Evolutionary conservation across 805 yeast species (phyloP).

Genomic region (Starmerella vitae): DNA sequence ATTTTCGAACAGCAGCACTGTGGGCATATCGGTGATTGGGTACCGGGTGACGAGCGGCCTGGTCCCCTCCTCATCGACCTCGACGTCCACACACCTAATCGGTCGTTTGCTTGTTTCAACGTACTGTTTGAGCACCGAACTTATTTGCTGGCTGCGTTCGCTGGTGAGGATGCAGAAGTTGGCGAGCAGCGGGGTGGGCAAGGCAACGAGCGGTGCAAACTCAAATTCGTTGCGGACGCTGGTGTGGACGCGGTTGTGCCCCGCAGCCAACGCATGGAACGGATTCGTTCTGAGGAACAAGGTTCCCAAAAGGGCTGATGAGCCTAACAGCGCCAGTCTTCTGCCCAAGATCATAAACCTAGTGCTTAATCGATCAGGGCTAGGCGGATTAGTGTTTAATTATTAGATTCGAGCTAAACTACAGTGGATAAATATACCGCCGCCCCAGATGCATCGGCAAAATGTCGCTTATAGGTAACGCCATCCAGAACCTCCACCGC

Average conservation of each 20-base stretch:
- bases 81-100: constrained; percentile 56
- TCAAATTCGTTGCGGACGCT: constrained; percentile 47
- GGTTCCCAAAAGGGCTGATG: constrained; percentile 12
- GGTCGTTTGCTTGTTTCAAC: constrained; percentile 36
- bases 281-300: constrained; percentile 9
- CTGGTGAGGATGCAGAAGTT: constrained; percentile 63
- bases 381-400: too few species aligned
- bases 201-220: constrained; percentile 37
- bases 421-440: too few species aligned
- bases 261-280: constrained; percentile 12
- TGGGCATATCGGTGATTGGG: constrained; percentile 45
- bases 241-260: constrained; percentile 34
- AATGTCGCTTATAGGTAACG: neutral
- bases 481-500: neutral
- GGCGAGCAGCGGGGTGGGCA: constrained; percentile 49
- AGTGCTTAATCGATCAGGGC: too few species aligned
- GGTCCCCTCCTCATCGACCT: constrained; percentile 53
- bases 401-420: too few species aligned
- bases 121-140: constrained; percentile 45
- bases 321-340: constrained; percentile 15
- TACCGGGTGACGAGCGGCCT: constrained; percentile 46
- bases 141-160: constrained; percentile 44
- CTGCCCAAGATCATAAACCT: constrained; percentile 4
- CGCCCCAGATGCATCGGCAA: too few species aligned
- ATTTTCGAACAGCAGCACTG: constrained; percentile 51